These are phyloP conservation scores for Saturnispora kantuleensis DNA, from an alignment of 805 yeast species.

Conservation along the genomic window DNA sequence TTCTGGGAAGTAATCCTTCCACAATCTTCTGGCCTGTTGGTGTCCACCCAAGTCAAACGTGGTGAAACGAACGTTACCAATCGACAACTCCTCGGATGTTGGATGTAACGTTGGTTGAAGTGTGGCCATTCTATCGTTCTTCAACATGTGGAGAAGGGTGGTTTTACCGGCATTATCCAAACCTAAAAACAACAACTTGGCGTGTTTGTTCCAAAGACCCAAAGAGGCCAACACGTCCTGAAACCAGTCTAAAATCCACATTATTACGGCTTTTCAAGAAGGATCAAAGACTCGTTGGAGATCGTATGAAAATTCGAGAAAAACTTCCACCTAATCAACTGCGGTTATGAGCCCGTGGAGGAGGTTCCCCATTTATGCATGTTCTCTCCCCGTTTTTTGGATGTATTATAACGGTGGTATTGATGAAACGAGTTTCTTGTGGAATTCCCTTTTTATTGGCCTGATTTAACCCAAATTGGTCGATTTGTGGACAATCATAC, in stretches of 20 bases:
- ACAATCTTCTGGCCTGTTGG: slow-evolving; percentile 95
- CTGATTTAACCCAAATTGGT: too few relatives aligned
- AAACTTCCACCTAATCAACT: neutral
- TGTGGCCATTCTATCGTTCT: slow-evolving; percentile 94
- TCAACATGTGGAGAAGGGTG: slow-evolving; percentile 73
- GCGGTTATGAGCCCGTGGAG: neutral
- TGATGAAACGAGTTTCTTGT: too few relatives aligned
- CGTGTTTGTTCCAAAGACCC: slow-evolving; percentile 89
- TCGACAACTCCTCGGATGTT: slow-evolving; percentile 94
- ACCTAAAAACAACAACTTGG: slow-evolving; percentile 90
- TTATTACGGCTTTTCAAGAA: slow-evolving; percentile 2
- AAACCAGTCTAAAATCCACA: slow-evolving; percentile 36
- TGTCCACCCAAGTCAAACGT: slow-evolving; percentile 99
- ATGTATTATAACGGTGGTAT: too few relatives aligned
- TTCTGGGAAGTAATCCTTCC: slow-evolving; percentile 99
- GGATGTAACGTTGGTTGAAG: slow-evolving; percentile 98
- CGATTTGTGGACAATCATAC: too few relatives aligned
- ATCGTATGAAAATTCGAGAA: neutral
- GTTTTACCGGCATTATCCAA: slow-evolving; percentile 98
- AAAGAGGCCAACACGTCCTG: slow-evolving; percentile 70
- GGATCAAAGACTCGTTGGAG: neutral
- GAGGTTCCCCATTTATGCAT: neutral
- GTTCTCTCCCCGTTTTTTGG: too few relatives aligned
- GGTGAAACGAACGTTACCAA: slow-evolving; percentile 93
- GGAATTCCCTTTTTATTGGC: too few relatives aligned